Evolutionary conservation across 306 rosid genomes (phyloP).

Genomic region (Phaseolus lunatus): DNA sequence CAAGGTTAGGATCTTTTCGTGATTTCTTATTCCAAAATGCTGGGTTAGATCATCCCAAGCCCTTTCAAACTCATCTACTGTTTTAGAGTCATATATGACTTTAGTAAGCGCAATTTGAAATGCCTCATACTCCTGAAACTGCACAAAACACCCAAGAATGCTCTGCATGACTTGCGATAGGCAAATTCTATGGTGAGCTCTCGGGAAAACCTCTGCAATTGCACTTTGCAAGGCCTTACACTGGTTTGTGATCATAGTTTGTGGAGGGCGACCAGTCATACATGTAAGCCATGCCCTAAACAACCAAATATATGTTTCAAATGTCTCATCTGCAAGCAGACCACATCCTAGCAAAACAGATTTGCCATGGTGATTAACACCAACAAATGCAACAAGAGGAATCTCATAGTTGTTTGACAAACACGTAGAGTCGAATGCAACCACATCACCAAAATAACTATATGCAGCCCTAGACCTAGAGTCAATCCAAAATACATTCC

Average conservation of each 20-base stretch:
- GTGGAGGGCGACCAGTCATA: conserved; percentile 95
- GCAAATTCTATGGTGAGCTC: conserved; percentile 83
- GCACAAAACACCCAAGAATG: conserved; percentile 68
- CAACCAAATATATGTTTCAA: conserved; percentile 85
- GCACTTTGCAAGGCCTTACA: conserved; percentile 78
- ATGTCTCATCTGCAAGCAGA: conserved; percentile 81
- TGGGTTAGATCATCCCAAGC: conserved; percentile 82
- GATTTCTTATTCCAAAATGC: conserved; percentile 64
- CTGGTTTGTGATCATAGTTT: conserved; percentile 76
- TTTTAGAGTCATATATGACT: conserved; percentile 61
- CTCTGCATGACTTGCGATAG: conserved; percentile 70
- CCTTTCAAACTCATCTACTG: conserved; percentile 85
- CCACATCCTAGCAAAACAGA: conserved; percentile 83
- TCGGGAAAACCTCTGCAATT: conserved; percentile 87
- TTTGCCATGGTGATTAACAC: conserved; percentile 90
- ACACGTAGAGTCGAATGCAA: conserved; percentile 78
- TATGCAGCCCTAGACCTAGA: conserved; percentile 90
- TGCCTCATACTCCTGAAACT: conserved; percentile 68
- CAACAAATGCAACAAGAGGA: conserved; percentile 81
- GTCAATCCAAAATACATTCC: conserved; percentile 90
- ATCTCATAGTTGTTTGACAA: conserved; percentile 81
- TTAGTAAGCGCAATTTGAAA: conserved; percentile 65
- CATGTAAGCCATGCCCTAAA: conserved; percentile 97
- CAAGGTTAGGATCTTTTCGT: conserved; percentile 63
- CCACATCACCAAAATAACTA: conserved; percentile 78